These are phyloP conservation scores for Citrus medica DNA, from an alignment of 345 rosid species.

Conservation along the genomic window DNA sequence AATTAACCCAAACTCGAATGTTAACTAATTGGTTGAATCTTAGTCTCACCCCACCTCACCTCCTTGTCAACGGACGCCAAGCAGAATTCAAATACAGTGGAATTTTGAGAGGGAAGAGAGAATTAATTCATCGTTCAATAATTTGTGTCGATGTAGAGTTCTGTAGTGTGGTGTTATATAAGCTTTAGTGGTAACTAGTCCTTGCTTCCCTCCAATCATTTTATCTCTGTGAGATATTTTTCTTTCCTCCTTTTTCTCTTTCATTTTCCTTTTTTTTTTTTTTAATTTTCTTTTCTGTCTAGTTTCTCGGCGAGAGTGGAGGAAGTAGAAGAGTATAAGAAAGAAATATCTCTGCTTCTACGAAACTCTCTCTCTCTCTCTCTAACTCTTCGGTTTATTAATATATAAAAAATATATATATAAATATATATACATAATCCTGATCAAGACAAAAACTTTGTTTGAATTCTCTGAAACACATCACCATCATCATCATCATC, in stretches of 20 bases:
- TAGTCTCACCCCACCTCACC: not conserved
- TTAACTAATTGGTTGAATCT: not conserved
- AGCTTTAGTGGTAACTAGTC: too few species aligned
- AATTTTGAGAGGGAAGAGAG: conserved; percentile 5
- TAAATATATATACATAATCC: not conserved
- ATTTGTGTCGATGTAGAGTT: not conserved
- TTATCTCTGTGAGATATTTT: not conserved
- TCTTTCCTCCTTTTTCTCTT: not conserved
- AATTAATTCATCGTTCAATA: not conserved
- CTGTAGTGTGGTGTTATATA: too few species aligned
- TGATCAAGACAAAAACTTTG: conserved; percentile 26
- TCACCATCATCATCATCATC: conserved; percentile 15
- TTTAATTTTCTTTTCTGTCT: conserved; percentile 13
- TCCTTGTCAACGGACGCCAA: conserved; percentile 55
- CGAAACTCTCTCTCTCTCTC: conserved; percentile 50
- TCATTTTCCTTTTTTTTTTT: not conserved
- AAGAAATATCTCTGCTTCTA: conserved; percentile 71
- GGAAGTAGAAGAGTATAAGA: conserved; percentile 89
- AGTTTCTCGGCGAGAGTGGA: conserved; percentile 71
- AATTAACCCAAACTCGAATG: not conserved
- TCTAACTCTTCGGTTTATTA: not conserved
- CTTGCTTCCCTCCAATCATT: conserved; percentile 1
- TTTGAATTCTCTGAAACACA: conserved; percentile 11
- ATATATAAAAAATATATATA: not conserved
- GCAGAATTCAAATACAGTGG: conserved; percentile 29